These are phyloP conservation scores for Globisporangium yorkense DNA, from an alignment of 352 stramenopile genomes.

Conservation along the genomic window DNA sequence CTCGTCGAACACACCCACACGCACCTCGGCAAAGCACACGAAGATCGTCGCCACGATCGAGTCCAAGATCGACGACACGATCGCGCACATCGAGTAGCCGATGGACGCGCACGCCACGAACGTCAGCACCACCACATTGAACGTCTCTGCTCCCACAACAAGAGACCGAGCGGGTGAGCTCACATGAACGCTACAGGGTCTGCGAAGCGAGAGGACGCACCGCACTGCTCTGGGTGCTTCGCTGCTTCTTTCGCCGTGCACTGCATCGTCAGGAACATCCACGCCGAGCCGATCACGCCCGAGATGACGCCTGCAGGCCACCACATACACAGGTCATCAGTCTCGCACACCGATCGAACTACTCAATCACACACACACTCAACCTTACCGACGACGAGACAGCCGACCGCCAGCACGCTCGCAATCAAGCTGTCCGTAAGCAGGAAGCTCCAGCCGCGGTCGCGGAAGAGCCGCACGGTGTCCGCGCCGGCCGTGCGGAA, in stretches of 20 bases:
- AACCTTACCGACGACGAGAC: constrained; percentile 64
- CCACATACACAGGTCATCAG: not conserved
- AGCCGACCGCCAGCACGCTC: constrained; percentile 67
- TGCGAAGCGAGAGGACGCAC: constrained; percentile 27
- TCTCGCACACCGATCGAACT: not conserved
- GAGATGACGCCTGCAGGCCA: constrained; percentile 44
- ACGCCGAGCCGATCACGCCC: constrained; percentile 64
- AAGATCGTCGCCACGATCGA: constrained; percentile 84
- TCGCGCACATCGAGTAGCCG: constrained; percentile 81
- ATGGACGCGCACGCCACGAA: constrained; percentile 70
- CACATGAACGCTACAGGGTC: not conserved
- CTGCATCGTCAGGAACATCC: constrained; percentile 62
- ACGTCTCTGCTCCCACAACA: constrained; percentile 47
- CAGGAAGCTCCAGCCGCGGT: constrained; percentile 72
- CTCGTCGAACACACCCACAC: constrained; percentile 7
- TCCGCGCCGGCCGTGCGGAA: constrained; percentile 68
- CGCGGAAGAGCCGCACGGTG: constrained; percentile 76
- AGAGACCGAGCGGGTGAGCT: not conserved
- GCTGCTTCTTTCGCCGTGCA: constrained; percentile 50
- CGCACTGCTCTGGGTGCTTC: constrained; percentile 38
- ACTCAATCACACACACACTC: not conserved
- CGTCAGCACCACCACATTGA: constrained; percentile 74
- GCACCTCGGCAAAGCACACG: constrained; percentile 83
- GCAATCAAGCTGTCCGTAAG: constrained; percentile 79
- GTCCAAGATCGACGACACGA: constrained; percentile 80